Conservation (phyloP, 73 alveolate species). For the Diophrys sp. region DNA sequence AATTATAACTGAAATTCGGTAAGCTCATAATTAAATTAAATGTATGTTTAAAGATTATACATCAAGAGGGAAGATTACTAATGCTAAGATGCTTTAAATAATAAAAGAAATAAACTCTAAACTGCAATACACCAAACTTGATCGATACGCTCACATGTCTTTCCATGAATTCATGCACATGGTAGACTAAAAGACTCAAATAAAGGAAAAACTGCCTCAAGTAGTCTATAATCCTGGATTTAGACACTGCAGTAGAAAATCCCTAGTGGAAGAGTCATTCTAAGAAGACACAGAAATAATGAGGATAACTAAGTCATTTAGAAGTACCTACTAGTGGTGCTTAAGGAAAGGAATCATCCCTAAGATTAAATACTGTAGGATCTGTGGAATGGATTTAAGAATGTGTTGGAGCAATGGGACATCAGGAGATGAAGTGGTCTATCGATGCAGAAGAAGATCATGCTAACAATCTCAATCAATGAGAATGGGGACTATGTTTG, state of each 20-base stretch:
- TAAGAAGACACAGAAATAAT: conserved; percentile 21
- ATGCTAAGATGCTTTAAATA: too few relatives aligned
- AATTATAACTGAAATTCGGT: too few relatives aligned
- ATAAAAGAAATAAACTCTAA: not conserved
- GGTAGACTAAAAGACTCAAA: not conserved
- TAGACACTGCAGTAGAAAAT: conserved; percentile 9
- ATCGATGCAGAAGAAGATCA: conserved; percentile 11
- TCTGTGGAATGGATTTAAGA: conserved; percentile 18
- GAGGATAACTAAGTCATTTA: conserved; percentile 24
- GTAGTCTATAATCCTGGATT: not conserved
- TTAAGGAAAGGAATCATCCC: conserved; percentile 25
- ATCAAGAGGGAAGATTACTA: too few relatives aligned
- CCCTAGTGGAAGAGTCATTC: conserved; percentile 29
- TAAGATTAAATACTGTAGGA: conserved; percentile 11
- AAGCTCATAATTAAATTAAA: too few relatives aligned
- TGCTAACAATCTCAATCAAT: conserved; percentile 11
- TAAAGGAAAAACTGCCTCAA: not conserved
- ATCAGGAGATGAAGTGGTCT: conserved; percentile 25
- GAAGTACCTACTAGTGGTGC: conserved; percentile 27
- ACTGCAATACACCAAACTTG: too few relatives aligned
- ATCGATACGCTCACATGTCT: not conserved
- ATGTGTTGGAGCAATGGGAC: not conserved
- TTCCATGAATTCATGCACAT: not conserved
- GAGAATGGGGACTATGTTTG: conserved; percentile 31
- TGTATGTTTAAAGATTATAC: too few relatives aligned